Evolutionary conservation across 1,139 yeast species (phyloP).

Genomic region (Yamadazyma taylorii): DNA sequence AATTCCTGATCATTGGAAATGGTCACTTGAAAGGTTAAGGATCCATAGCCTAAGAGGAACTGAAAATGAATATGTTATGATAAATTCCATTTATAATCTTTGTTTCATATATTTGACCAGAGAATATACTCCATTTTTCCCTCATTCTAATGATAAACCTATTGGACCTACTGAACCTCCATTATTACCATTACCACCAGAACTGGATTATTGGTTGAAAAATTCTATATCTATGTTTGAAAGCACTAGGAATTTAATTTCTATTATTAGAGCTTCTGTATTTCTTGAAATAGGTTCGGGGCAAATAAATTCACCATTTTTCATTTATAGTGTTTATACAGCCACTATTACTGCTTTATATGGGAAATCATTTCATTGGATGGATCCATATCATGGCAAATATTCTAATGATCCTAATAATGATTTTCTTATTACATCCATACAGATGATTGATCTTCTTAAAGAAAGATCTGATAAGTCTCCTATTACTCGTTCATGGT

Average conservation of each 20-base stretch:
- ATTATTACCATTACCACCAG: conserved; percentile 6
- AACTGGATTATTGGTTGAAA: conserved; percentile 4
- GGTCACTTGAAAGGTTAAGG: conserved; percentile 4
- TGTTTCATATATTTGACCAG: conserved; percentile 5
- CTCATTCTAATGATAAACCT: conserved; percentile 6
- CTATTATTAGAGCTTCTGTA: conserved; percentile 1
- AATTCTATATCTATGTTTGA: conserved; percentile 4
- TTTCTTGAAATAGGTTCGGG: not conserved
- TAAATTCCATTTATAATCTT: conserved; percentile 4
- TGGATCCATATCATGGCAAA: conserved; percentile 5
- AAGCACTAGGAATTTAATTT: conserved; percentile 3
- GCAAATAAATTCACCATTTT: conserved; percentile 6
- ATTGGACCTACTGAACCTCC: conserved; percentile 7
- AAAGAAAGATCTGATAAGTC: conserved; percentile 2
- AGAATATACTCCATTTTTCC: conserved; percentile 8
- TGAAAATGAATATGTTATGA: conserved; percentile 5
- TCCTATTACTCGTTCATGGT: conserved; percentile 4
- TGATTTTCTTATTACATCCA: conserved; percentile 2
- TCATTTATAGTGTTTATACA: conserved; percentile 6
- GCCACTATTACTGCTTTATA: conserved; percentile 6
- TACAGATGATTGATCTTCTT: conserved; percentile 2
- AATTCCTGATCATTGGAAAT: conserved; percentile 8
- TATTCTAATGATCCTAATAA: conserved; percentile 1
- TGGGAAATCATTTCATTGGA: conserved; percentile 8
- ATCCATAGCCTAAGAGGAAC: conserved; percentile 5